Conservation (phyloP, 2,329 filamentous ascomycete genomes). For the Talaromyces piceae region DNA sequence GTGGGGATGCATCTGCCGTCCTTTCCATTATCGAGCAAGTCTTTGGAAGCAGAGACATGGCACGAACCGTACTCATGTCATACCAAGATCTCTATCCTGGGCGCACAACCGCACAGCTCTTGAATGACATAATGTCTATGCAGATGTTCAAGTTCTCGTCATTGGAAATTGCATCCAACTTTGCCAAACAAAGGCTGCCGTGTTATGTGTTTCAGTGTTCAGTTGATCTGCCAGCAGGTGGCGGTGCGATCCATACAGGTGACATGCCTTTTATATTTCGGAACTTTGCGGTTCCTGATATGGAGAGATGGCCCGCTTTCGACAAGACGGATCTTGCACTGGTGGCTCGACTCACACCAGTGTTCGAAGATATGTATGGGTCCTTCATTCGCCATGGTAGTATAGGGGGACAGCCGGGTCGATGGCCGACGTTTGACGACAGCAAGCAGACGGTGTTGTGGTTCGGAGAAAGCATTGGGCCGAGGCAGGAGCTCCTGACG, state of each 20-base stretch:
- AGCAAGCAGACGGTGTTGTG: neutral
- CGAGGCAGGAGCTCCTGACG: neutral
- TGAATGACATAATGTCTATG: slow-evolving; percentile 1
- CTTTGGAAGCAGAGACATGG: neutral
- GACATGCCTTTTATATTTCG: neutral
- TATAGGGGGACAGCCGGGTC: neutral
- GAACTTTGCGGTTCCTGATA: neutral
- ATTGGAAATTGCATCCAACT: neutral
- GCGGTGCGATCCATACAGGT: neutral
- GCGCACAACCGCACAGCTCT: neutral
- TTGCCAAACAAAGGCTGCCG: neutral
- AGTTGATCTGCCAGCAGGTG: neutral
- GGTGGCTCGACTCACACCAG: neutral
- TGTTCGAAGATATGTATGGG: neutral
- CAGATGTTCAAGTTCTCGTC: neutral
- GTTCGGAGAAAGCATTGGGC: neutral
- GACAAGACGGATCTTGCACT: neutral
- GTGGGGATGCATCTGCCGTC: neutral
- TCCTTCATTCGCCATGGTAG: neutral
- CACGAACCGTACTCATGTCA: neutral
- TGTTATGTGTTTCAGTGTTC: neutral
- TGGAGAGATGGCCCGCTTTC: neutral
- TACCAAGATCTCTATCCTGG: neutral
- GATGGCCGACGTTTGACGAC: neutral
- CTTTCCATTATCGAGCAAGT: neutral